A percentile compares a stretch with the other conserved stretches of the same genome.
phyloP scores from a whole-genome alignment of 768 basidiomycete species.

The Russula sp. region DNA sequence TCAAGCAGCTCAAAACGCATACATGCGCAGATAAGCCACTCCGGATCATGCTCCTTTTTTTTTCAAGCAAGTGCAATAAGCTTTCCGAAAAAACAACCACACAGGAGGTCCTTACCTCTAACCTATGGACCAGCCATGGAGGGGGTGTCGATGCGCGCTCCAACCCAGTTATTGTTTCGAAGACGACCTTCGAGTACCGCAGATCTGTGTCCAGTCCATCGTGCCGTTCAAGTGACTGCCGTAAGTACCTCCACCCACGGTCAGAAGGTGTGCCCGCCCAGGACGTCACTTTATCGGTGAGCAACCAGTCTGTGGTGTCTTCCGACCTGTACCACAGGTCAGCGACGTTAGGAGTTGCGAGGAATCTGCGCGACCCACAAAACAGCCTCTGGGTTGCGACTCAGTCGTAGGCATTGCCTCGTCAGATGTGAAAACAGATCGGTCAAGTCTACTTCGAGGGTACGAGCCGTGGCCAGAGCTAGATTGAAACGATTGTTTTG shows the following conservation, averaged over 20 bases:
- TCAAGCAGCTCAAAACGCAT: constrained; percentile 75
- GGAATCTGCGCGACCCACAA: constrained; percentile 37
- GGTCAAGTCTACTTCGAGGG: constrained; percentile 78
- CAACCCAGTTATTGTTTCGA: constrained; percentile 68
- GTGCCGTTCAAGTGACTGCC: constrained; percentile 68
- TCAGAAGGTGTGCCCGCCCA: constrained; percentile 80
- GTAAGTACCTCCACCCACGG: constrained; percentile 84
- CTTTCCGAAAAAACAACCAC: background rate
- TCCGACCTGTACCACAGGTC: constrained; percentile 43
- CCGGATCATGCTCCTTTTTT: constrained; percentile 63
- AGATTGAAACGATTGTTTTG: constrained; percentile 72
- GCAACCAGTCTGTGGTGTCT: constrained; percentile 73
- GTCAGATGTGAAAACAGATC: constrained; percentile 76
- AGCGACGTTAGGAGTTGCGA: constrained; percentile 1
- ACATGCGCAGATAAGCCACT: constrained; percentile 73
- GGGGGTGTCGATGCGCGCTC: constrained; percentile 61
- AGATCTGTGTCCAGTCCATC: constrained; percentile 66
- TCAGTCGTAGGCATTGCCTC: constrained; percentile 68
- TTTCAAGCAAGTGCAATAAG: background rate
- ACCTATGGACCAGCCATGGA: constrained; percentile 71
- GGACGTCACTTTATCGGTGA: constrained; percentile 69
- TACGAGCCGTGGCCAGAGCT: constrained; percentile 70
- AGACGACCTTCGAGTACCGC: constrained; percentile 65
- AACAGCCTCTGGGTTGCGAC: constrained; percentile 50
- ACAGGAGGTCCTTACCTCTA: constrained; percentile 45